A percentile compares a stretch with the other conserved stretches of the same genome.
Conservation (phyloP, 2,329 filamentous ascomycete genomes). For the Fusarium sp. region DNA sequence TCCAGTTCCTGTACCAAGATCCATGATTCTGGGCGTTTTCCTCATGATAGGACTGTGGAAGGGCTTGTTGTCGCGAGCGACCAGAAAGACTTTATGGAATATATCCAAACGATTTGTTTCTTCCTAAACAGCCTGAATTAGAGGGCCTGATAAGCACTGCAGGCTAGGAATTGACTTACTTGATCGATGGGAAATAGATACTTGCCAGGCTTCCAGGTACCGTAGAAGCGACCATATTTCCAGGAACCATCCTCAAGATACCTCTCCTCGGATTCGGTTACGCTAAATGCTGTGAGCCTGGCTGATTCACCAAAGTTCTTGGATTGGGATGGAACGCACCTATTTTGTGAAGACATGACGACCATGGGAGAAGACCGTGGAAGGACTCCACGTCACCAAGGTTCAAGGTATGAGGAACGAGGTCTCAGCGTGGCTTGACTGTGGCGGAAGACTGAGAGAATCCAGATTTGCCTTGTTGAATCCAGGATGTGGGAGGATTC, state of each 20-base stretch:
- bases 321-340: constrained; percentile 33
- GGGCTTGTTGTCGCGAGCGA: constrained; percentile 61
- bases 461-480: constrained; percentile 5
- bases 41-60: constrained; percentile 35
- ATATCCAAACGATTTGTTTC: constrained; percentile 83
- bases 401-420: constrained; percentile 10
- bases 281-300: constrained; percentile 33
- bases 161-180: constrained; percentile 53
- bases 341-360: constrained; percentile 46
- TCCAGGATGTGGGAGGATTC: constrained; percentile 22
- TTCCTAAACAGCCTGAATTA: constrained; percentile 53
- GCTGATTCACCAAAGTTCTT: neutral
- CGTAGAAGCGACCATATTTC: constrained; percentile 75
- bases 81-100: constrained; percentile 77
- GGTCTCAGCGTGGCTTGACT: constrained; percentile 20
- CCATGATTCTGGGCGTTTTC: constrained; percentile 56
- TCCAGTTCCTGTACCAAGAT: constrained; percentile 84
- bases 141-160: neutral
- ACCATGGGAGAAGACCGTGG: constrained; percentile 34
- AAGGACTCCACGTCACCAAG: constrained; percentile 17
- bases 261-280: constrained; percentile 30
- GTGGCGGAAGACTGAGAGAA: constrained; percentile 15
- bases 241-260: constrained; percentile 45
- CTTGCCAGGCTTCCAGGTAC: constrained; percentile 70
- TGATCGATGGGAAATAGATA: constrained; percentile 83